A percentile compares a stretch with the other conserved stretches of the same genome.
Conservation (phyloP, 1,139 yeast species). For the Diutina siamensis region DNA sequence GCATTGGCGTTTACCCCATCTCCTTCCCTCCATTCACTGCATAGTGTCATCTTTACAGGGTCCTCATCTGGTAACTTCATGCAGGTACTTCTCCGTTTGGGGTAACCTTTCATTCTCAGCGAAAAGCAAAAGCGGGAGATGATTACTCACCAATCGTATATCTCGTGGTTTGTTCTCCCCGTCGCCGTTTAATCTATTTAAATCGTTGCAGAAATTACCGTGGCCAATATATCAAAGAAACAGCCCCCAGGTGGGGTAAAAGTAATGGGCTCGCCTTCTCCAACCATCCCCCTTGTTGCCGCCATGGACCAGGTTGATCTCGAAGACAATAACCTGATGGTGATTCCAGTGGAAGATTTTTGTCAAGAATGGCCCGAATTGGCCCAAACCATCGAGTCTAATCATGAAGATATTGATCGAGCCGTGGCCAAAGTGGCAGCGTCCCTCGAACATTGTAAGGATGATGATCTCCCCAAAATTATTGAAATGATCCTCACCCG, state of each 20-base stretch:
- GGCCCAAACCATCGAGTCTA: background rate
- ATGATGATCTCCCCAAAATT: background rate
- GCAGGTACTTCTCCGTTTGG: background rate
- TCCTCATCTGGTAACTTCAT: too few relatives aligned
- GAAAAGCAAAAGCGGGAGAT: too few relatives aligned
- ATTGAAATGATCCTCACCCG: background rate
- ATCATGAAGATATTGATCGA: background rate
- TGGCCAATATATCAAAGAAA: too few relatives aligned
- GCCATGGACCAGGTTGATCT: background rate
- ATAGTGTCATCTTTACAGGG: too few relatives aligned
- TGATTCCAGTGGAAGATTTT: background rate
- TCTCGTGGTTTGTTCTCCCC: too few relatives aligned
- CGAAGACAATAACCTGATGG: background rate
- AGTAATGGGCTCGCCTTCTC: too few relatives aligned
- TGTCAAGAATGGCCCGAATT: background rate
- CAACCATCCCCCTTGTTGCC: background rate
- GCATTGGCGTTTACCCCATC: too few relatives aligned
- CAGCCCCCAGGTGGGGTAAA: too few relatives aligned
- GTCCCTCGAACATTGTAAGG: background rate
- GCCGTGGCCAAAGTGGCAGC: background rate
- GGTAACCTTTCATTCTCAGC: background rate
- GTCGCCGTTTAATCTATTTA: too few relatives aligned
- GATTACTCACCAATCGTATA: too few relatives aligned
- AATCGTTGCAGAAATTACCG: too few relatives aligned
- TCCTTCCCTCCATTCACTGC: too few relatives aligned